Base-by-base conservation (phyloP, 805 yeast genomes). In the Metahyphopichia silvanorum region DNA sequence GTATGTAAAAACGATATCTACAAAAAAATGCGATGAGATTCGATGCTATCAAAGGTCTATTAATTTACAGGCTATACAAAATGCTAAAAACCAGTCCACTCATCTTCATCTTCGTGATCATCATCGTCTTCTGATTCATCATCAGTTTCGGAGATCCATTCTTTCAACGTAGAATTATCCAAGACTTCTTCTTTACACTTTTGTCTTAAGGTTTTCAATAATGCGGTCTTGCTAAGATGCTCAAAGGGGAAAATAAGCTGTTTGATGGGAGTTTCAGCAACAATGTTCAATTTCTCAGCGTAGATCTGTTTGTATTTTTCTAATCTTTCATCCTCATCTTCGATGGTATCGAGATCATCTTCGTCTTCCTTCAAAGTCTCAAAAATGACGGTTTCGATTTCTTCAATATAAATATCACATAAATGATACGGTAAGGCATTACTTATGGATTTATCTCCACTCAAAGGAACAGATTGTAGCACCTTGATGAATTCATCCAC, bases 361-460 rank as follows among this genome's bases (percentile, higher is more conserved):
- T 71, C 75, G 25, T 64, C 63, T 19, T 67, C 71, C 24, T 69
- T 67, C 33, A 63, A 51, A 6, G 73, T 74, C 22, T 63, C 70
- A 40, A 76, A 76, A 34, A 82, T 53, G 2, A 81, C 74, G 40
- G 71, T 72, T 49, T 84, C 95, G 38, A 91, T 60, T 60, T 91
- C 98, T 46, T 88, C 97, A 23, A 85, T 56, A 53, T 77, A 79
- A 5, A 93, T 77, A 60, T 93, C 98, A 39, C 85, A 71, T 25
- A 91, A 58, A 63, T 91, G 98, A 54, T 84, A 77, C 12, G 95
- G 81, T 32, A 93, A 71, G 16, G 93, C 93, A 43, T 74, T 75
- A 27, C 94, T 82, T 16, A 79, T 66, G 42, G 74, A 71, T 23
- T 60, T 55, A 41, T 76, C 79, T 5, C 81, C 83, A 40, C 81